phyloP scores from a whole-genome alignment of 371 early-diverging fungal species.

The Haplosporangium sp. region DNA sequence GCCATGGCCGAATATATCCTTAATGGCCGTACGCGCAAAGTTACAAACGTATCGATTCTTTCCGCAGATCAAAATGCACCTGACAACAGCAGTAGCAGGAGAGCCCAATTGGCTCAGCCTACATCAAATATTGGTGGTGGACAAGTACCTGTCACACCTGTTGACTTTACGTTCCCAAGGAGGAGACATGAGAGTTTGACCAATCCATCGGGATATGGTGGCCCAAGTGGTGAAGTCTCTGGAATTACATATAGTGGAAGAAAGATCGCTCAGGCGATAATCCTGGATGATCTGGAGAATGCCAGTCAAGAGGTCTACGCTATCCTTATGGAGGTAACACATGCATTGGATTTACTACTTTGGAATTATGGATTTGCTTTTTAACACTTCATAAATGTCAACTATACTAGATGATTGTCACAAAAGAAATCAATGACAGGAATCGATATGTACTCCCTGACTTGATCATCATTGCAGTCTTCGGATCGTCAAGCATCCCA shows the following conservation, averaged over 20 bases:
- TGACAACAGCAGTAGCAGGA: constrained; percentile 9
- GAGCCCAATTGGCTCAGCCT: constrained; percentile 13
- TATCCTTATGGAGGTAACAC: constrained; percentile 60
- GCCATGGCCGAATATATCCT: constrained; percentile 16
- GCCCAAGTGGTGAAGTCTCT: constrained; percentile 15
- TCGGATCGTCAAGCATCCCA: constrained; percentile 57
- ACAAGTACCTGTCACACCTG: constrained; percentile 32
- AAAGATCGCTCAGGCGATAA: constrained; percentile 60
- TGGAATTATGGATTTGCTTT: too few relatives aligned
- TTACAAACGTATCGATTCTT: not conserved
- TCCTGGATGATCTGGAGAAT: constrained; percentile 60
- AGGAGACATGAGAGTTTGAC: constrained; percentile 39
- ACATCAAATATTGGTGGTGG: constrained; percentile 5
- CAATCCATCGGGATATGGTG: constrained; percentile 13
- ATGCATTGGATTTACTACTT: too few relatives aligned
- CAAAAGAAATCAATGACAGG: constrained; percentile 61
- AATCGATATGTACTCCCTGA: constrained; percentile 47
- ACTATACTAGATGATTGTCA: constrained; percentile 56
- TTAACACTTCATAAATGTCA: not conserved
- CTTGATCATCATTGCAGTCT: constrained; percentile 40
- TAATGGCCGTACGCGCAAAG: constrained; percentile 13
- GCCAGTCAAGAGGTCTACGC: constrained; percentile 62
- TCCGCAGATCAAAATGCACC: constrained; percentile 5
- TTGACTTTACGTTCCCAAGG: constrained; percentile 43
- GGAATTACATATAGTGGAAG: constrained; percentile 34